phyloP scores from a whole-genome alignment of 192 early-diverging fungal species.

The Coemansia sp. region DNA sequence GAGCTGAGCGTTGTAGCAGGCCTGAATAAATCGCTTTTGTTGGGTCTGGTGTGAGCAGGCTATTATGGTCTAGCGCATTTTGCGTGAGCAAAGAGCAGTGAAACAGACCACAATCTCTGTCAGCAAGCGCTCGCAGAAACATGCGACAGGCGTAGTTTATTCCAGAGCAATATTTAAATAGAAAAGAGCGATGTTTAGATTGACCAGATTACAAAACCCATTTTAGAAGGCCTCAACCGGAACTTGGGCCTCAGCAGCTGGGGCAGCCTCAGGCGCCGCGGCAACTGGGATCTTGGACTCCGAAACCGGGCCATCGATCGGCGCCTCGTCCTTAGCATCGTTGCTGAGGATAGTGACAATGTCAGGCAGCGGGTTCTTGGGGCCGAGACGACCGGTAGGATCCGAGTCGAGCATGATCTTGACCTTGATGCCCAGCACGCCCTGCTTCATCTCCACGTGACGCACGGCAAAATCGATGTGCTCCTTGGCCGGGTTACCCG shows the following conservation, averaged over 20 bases:
- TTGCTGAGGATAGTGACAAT: conserved; percentile 83
- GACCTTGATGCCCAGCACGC: conserved; percentile 99
- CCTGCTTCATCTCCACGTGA: conserved; percentile 97
- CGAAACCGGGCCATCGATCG: conserved; percentile 67
- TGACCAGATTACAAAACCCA: conserved; percentile 14
- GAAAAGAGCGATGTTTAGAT: conserved; percentile 4
- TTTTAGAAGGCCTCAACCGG: conserved; percentile 52
- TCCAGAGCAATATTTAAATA: conserved; percentile 2
- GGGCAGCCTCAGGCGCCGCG: conserved; percentile 24
- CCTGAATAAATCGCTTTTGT: background rate
- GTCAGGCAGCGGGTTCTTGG: conserved; percentile 95
- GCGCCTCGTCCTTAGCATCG: conserved; percentile 83
- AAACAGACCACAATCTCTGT: too few species aligned
- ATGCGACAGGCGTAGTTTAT: conserved; percentile 4
- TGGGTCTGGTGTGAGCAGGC: background rate
- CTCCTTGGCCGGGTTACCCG: conserved; percentile 95
- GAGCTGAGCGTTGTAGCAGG: background rate
- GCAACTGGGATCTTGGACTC: conserved; percentile 55
- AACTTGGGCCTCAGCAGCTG: conserved; percentile 27
- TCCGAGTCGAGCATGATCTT: conserved; percentile 99
- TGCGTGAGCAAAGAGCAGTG: too few species aligned
- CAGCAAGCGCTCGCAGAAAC: background rate
- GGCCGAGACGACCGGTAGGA: conserved; percentile 88
- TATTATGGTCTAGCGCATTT: background rate
- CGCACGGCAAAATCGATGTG: conserved; percentile 95